A percentile compares a stretch with the other conserved stretches of the same genome.
phyloP scores from a whole-genome alignment of 164 flowering plant genomes.

The Chimonanthus salicifolius region DNA sequence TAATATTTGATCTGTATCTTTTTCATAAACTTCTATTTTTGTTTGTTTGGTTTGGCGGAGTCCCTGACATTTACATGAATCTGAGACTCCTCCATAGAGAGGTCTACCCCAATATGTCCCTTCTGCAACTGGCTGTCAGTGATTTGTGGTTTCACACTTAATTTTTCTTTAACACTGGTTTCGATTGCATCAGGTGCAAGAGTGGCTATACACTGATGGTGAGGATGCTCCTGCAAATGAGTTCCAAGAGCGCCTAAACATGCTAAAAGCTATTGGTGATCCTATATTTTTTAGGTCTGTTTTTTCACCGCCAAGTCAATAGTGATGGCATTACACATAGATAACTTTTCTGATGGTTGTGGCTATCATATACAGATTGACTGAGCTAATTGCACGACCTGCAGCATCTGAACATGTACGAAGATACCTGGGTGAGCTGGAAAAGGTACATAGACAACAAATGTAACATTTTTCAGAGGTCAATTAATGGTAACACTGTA shows the following conservation, averaged over 20 bases:
- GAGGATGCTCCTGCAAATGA: conserved; percentile 88
- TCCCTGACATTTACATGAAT: too few relatives aligned
- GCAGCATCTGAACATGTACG: conserved; percentile 57
- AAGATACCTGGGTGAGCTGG: conserved; percentile 51
- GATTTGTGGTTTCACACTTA: too few relatives aligned
- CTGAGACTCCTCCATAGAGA: too few relatives aligned
- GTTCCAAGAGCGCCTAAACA: conserved; percentile 63
- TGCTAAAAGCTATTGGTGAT: conserved; percentile 67
- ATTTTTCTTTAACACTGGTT: background rate
- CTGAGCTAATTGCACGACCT: conserved; percentile 80
- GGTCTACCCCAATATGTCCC: too few relatives aligned
- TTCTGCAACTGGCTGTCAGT: too few relatives aligned
- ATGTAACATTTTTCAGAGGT: too few relatives aligned
- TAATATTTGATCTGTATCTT: background rate
- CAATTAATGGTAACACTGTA: too few relatives aligned
- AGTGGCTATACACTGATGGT: conserved; percentile 96
- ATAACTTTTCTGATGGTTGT: background rate
- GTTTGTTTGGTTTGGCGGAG: too few relatives aligned
- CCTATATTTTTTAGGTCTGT: conserved; percentile 86
- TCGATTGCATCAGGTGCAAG: conserved; percentile 62
- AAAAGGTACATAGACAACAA: conserved; percentile 47
- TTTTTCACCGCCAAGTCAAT: background rate
- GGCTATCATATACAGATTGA: conserved; percentile 41
- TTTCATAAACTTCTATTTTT: background rate
- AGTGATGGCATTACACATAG: background rate